A percentile compares a stretch with the other conserved stretches of the same genome.
Evolutionary conservation across 2,329 filamentous ascomycete genomes (phyloP).

Genomic region (Amylocarpus encephaloides): DNA sequence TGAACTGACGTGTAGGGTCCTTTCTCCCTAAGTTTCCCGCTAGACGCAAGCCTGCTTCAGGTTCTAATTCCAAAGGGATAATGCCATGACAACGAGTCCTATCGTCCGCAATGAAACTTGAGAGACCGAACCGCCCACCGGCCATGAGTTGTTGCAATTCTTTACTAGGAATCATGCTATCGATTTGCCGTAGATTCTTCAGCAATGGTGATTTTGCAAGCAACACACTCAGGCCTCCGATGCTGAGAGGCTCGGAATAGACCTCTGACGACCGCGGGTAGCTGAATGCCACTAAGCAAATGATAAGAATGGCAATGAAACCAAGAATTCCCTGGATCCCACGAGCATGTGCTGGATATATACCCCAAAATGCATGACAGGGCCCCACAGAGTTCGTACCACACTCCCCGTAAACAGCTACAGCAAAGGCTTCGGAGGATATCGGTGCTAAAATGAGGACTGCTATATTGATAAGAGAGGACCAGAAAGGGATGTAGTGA

Average conservation of each 20-base stretch:
- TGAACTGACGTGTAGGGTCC: slow-evolving; percentile 3
- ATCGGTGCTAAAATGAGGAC: slow-evolving; percentile 16
- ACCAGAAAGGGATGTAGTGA: slow-evolving; percentile 15
- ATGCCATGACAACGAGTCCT: slow-evolving; percentile 12
- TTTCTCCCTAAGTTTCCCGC: neutral
- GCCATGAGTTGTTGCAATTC: slow-evolving; percentile 8
- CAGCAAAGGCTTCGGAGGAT: slow-evolving; percentile 15
- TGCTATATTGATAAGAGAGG: slow-evolving; percentile 13
- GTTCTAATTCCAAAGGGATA: slow-evolving; percentile 11
- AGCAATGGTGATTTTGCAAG: slow-evolving; percentile 20
- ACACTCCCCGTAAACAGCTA: slow-evolving; percentile 13
- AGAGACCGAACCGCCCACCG: slow-evolving; percentile 7
- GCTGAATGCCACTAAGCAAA: slow-evolving; percentile 12
- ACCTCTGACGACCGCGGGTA: slow-evolving; percentile 19
- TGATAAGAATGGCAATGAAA: slow-evolving; percentile 19
- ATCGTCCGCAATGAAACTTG: slow-evolving; percentile 6
- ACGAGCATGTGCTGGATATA: slow-evolving; percentile 17
- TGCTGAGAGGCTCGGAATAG: slow-evolving; percentile 23
- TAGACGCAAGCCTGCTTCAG: slow-evolving; percentile 6
- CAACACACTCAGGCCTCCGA: slow-evolving; percentile 19
- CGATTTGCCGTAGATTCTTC: slow-evolving; percentile 15
- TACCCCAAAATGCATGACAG: slow-evolving; percentile 14
- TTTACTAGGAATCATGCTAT: slow-evolving; percentile 7
- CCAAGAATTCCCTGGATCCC: slow-evolving; percentile 20
- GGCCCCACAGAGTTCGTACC: slow-evolving; percentile 1